Evolutionary conservation across 192 early-diverging fungal species (phyloP).

Genomic region (Umbelopsis sp.): DNA sequence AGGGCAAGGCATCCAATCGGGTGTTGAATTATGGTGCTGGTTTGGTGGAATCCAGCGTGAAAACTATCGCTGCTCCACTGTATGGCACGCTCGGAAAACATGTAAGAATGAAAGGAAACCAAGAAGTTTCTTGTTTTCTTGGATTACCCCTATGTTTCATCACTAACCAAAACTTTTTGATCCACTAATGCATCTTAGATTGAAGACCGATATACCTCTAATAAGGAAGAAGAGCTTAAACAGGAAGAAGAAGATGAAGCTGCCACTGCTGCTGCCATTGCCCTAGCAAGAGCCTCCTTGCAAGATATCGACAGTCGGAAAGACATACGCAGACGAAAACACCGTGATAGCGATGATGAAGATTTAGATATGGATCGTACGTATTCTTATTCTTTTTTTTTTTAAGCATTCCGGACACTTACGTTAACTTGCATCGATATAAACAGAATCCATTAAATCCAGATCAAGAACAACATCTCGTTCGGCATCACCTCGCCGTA

Average conservation of each 20-base stretch:
- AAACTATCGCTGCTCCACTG: slow-evolving; percentile 71
- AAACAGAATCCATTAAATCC: slow-evolving; percentile 20
- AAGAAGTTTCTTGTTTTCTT: background rate
- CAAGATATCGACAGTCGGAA: slow-evolving; percentile 20
- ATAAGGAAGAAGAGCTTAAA: slow-evolving; percentile 9
- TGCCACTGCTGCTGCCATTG: slow-evolving; percentile 29
- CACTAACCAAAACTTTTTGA: too few species aligned
- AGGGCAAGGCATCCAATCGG: slow-evolving; percentile 63
- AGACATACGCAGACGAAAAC: slow-evolving; percentile 15
- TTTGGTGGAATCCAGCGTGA: slow-evolving; percentile 77
- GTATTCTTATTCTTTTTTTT: background rate
- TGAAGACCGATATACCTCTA: background rate
- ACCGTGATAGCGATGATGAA: slow-evolving; percentile 28
- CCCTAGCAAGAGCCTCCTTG: slow-evolving; percentile 40
- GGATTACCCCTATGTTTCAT: background rate
- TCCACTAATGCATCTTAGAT: background rate
- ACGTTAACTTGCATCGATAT: too few species aligned
- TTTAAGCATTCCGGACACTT: background rate
- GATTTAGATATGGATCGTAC: slow-evolving; percentile 15
- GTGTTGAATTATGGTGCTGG: slow-evolving; percentile 71
- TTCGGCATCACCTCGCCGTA: slow-evolving; percentile 34
- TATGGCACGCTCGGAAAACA: slow-evolving; percentile 62
- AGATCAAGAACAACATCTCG: slow-evolving; percentile 35
- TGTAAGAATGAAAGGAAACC: background rate
- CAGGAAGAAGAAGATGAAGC: slow-evolving; percentile 30